Conservation (phyloP, 2,329 filamentous ascomycete genomes). For the Colletotrichum sojae region DNA sequence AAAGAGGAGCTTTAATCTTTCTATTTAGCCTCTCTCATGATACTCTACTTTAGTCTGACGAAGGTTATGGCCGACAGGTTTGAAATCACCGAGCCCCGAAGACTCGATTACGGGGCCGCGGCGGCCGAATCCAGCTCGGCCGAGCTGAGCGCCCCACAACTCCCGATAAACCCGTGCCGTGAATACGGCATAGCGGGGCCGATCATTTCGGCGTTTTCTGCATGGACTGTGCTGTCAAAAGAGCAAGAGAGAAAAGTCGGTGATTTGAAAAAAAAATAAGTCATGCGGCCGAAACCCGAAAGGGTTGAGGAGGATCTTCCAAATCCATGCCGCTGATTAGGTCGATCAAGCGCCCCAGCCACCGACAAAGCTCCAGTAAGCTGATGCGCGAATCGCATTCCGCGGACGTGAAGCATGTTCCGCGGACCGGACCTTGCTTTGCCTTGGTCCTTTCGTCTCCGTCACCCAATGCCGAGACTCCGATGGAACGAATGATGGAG, state of each 20-base stretch:
- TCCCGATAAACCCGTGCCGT: conserved; percentile 10
- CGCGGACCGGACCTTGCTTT: not conserved
- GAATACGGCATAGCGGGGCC: conserved; percentile 11
- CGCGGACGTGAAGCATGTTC: not conserved
- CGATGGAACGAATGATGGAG: conserved; percentile 7
- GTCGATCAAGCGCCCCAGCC: conserved; percentile 13
- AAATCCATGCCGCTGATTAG: not conserved
- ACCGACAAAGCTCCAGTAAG: not conserved
- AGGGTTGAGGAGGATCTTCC: not conserved
- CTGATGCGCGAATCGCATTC: conserved; percentile 32
- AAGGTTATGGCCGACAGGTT: not conserved
- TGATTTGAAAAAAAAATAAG: not conserved
- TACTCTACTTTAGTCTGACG: not conserved
- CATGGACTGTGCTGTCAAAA: conserved; percentile 8
- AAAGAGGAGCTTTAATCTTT: not conserved
- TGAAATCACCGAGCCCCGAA: conserved; percentile 17
- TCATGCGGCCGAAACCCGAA: not conserved
- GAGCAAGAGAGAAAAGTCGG: not conserved
- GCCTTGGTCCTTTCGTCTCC: conserved; percentile 1
- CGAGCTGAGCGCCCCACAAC: not conserved
- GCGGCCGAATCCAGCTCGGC: not conserved
- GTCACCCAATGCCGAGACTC: not conserved
- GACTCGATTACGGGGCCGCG: not conserved
- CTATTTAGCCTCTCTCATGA: conserved; percentile 2
- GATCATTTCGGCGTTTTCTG: conserved; percentile 15